Conservation (phyloP, 768 basidiomycete genomes). For the Cyclocybe cylindracea region DNA sequence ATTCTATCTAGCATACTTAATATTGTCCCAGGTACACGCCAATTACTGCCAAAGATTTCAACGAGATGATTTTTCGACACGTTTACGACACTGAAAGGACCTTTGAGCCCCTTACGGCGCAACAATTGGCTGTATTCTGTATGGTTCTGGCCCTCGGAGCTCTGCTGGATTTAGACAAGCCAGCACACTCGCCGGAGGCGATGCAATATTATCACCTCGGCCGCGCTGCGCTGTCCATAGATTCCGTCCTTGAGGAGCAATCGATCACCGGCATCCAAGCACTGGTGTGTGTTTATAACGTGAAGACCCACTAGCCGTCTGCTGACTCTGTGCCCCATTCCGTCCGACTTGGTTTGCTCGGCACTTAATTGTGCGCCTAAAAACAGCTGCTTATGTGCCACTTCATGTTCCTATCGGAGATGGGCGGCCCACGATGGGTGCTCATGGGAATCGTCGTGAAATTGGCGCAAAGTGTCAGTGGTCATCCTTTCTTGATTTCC, state of each 20-base stretch:
- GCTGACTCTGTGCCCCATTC: neutral
- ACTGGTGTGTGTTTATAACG: conserved; percentile 41
- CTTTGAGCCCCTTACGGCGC: conserved; percentile 45
- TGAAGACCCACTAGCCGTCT: neutral
- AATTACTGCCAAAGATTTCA: conserved; percentile 60
- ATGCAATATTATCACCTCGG: conserved; percentile 62
- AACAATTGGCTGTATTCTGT: conserved; percentile 59
- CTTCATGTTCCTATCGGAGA: conserved; percentile 52
- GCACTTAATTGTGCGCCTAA: conserved; percentile 3
- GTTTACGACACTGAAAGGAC: conserved; percentile 46
- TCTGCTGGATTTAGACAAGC: conserved; percentile 59
- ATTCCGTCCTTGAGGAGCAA: conserved; percentile 66
- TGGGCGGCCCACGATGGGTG: conserved; percentile 65
- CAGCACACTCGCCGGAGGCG: conserved; percentile 53
- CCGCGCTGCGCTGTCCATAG: conserved; percentile 58
- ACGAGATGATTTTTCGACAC: conserved; percentile 49
- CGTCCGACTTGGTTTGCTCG: neutral
- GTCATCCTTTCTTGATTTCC: conserved; percentile 17
- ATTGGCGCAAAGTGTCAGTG: conserved; percentile 64
- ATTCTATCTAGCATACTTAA: neutral
- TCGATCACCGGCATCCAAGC: conserved; percentile 66
- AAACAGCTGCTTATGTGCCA: conserved; percentile 58
- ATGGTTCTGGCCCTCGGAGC: conserved; percentile 67
- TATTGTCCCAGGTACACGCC: conserved; percentile 56
- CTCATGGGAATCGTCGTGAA: conserved; percentile 73